Percentiles rank a stretch among this genome's conserved stretches.
Evolutionary conservation across 345 rosid genomes (phyloP).

Genomic region (Turnera subulata): DNA sequence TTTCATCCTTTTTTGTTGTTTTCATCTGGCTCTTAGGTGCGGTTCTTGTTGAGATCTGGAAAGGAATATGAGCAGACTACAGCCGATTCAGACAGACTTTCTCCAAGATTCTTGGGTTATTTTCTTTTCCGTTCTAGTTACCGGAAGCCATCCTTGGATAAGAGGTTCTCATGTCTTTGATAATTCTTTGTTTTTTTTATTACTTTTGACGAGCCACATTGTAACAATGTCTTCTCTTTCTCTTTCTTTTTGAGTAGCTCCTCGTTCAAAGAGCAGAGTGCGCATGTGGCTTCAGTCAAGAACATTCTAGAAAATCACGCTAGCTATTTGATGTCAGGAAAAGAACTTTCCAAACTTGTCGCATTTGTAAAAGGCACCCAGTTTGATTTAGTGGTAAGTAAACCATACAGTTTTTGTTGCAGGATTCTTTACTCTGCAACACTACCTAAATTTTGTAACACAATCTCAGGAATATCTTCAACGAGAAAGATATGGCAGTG

Average conservation of each 20-base stretch:
- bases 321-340: conserved; percentile 92
- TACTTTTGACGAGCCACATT: no score
- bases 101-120: conserved; percentile 87
- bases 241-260: conserved; percentile 41
- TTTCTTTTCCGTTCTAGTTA: conserved; percentile 75
- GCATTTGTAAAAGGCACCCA: conserved; percentile 99
- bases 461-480: conserved; percentile 84
- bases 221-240: neutral
- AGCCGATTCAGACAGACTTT: conserved; percentile 63
- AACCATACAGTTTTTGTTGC: conserved; percentile 7
- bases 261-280: conserved; percentile 82
- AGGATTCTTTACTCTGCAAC: conserved; percentile 4
- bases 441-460: conserved; percentile 7
- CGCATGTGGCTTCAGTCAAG: conserved; percentile 86
- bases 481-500: conserved; percentile 80
- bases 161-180: conserved; percentile 40
- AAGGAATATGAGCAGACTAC: conserved; percentile 81
- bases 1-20: conserved; percentile 5
- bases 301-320: conserved; percentile 93
- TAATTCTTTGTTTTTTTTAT: conserved; percentile 4
- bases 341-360: conserved; percentile 97
- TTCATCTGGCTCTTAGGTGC: conserved; percentile 53
- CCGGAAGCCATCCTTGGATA: conserved; percentile 67
- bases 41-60: conserved; percentile 95
- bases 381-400: conserved; percentile 91